phyloP scores from a whole-genome alignment of 2,329 filamentous ascomycete species.

The Neofusicoccum sp. region DNA sequence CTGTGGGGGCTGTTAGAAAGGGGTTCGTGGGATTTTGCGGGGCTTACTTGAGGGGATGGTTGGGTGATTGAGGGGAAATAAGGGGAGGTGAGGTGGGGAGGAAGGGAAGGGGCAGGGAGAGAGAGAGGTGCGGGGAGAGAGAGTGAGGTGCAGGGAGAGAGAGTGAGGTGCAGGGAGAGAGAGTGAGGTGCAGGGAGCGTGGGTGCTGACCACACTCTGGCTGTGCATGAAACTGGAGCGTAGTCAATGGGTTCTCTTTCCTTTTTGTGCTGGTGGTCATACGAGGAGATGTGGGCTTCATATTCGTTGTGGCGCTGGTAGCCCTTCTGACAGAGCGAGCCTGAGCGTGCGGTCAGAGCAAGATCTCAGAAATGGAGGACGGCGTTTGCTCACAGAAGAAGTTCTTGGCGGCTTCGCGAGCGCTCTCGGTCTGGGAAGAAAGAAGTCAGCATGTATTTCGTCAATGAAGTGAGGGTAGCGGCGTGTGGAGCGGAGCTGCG shows the following conservation, averaged over 20 bases:
- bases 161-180: background rate
- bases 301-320: slow-evolving; percentile 96
- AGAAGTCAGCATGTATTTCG: slow-evolving; percentile 15
- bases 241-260: slow-evolving; percentile 33
- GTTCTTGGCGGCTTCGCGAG: slow-evolving; percentile 74
- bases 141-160: background rate
- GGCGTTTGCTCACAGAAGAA: slow-evolving; percentile 67
- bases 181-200: background rate
- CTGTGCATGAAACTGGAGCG: slow-evolving; percentile 25
- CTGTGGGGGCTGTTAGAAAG: slow-evolving; percentile 29
- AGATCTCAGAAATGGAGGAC: background rate
- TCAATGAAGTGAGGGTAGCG: background rate
- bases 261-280: slow-evolving; percentile 95
- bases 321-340: slow-evolving; percentile 86
- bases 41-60: background rate
- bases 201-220: background rate
- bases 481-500: background rate
- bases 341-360: slow-evolving; percentile 33
- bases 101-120: no score
- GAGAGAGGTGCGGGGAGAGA: background rate
- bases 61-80: no score
- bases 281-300: slow-evolving; percentile 89
- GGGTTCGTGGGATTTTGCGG: background rate
- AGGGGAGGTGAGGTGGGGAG: no score
- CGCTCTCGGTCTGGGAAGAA: slow-evolving; percentile 57